Evolutionary conservation across 2,329 filamentous ascomycete species (phyloP), one percentile per base, ranked within the genome.

Genomic region (Ceratocystis albifundus): DNA sequence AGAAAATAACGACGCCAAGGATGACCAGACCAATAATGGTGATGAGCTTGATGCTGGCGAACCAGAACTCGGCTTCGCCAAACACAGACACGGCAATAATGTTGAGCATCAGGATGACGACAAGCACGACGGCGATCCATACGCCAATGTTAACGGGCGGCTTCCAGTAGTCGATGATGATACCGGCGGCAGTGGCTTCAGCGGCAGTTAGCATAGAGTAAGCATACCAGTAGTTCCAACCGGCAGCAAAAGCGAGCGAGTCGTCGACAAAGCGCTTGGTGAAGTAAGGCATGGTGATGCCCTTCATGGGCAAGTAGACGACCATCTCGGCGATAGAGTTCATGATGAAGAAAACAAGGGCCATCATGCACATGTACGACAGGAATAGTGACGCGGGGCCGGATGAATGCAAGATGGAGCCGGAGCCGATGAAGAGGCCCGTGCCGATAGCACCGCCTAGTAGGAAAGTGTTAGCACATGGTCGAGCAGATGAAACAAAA

Each of bases 371-470:
- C 5, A 82, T 70, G 73, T 89, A 91, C 28, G 83, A 85, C 74
- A 91, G 85, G 72, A 90, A 81, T 17, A 90, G 76, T 0, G 87
- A 85, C 4, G 85, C 87, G 2, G 85, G 85, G 1, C 85, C 85
- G 32, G 80, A 80, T 8, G 76, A 75, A 44, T 79, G 76, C 64
- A 87, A 75, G 64, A 84, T 83, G 67, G 75, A 75, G 28, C 84
- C 84, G 46, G 82, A 84, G 66, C 84, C 83, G 68, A 87, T 79
- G 72, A 87, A 87, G 22, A 87, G 78, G 70, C 84, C 84, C 2
- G 84, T 87, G 66, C 84, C 84, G 69, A 87, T 86, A 25, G 81
- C 83, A 68, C 81, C 81, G 57, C 74, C 74, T 67, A 15, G 8
- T 67, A 15, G 8, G 17, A 15, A 15, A 55, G 15, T 12, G 45